Conservation (phyloP, 2,329 filamentous ascomycete species). For the Cryphonectria japonica region DNA sequence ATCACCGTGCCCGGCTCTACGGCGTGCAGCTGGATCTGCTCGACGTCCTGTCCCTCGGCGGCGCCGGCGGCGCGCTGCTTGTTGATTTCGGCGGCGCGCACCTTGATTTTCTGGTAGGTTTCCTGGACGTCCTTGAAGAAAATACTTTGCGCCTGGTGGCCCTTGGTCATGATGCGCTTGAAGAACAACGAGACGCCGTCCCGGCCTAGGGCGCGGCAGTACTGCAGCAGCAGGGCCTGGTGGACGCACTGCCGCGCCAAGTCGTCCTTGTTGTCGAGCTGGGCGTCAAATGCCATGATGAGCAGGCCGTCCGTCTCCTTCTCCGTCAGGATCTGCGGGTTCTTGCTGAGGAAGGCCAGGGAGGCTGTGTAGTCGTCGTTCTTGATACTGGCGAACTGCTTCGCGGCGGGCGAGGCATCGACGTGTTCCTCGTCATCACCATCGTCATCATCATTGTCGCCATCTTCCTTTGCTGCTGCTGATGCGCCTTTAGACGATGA, state of each 20-base stretch:
- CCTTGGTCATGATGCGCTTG: slow-evolving; percentile 87
- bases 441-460: slow-evolving; percentile 35
- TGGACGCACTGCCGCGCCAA: slow-evolving; percentile 86
- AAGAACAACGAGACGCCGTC: slow-evolving; percentile 94
- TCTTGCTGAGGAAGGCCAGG: slow-evolving; percentile 74
- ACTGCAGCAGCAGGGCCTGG: slow-evolving; percentile 89
- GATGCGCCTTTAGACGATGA: slow-evolving; percentile 31
- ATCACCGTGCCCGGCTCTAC: slow-evolving; percentile 93
- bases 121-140: slow-evolving; percentile 92
- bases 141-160: slow-evolving; percentile 86
- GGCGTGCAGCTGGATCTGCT: slow-evolving; percentile 97
- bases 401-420: slow-evolving; percentile 76
- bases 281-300: slow-evolving; percentile 87
- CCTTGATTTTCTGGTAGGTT: slow-evolving; percentile 82
- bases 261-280: slow-evolving; percentile 76
- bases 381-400: slow-evolving; percentile 79
- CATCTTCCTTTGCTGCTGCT: slow-evolving; percentile 36
- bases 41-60: slow-evolving; percentile 65
- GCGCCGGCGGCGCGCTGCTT: slow-evolving; percentile 47
- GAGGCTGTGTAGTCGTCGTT: slow-evolving; percentile 73
- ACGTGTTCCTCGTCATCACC: slow-evolving; percentile 71
- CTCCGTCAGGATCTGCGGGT: slow-evolving; percentile 80
- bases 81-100: slow-evolving; percentile 73
- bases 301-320: slow-evolving; percentile 89
- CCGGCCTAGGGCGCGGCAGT: slow-evolving; percentile 85